A percentile compares a stretch with the other conserved stretches of the same genome.
Evolutionary conservation across 345 rosid species (phyloP).

Genomic region (Anastatica hierochuntica): DNA sequence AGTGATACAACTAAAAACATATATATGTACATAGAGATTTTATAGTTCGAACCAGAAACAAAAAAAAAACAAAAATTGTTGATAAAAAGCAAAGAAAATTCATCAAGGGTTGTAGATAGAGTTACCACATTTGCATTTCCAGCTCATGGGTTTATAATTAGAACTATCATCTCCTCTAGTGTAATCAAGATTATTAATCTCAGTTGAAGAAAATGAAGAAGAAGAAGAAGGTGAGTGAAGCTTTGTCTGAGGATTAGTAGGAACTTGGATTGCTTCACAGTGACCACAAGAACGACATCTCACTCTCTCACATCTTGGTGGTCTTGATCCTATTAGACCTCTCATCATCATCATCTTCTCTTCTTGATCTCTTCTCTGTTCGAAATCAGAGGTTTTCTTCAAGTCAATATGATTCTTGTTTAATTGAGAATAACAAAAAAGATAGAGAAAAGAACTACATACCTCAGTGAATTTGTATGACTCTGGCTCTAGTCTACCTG

Average conservation of each 20-base stretch:
- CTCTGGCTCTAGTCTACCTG: slow-evolving; percentile 52
- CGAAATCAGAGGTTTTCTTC: no score
- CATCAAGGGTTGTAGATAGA: slow-evolving; percentile 72
- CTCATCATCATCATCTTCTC: slow-evolving; percentile 33
- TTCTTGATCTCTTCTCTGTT: slow-evolving; percentile 10
- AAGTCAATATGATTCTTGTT: no score
- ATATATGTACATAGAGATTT: slow-evolving; percentile 14
- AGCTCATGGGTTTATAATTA: slow-evolving; percentile 85
- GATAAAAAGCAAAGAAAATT: background rate
- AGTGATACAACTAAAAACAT: slow-evolving; percentile 15
- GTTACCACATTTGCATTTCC: slow-evolving; percentile 96
- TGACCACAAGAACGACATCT: slow-evolving; percentile 67
- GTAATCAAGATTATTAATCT: slow-evolving; percentile 26
- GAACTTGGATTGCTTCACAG: slow-evolving; percentile 89
- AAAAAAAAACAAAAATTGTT: background rate
- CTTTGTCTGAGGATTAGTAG: slow-evolving; percentile 51
- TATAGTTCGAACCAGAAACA: background rate
- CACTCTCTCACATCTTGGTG: slow-evolving; percentile 72
- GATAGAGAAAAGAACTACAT: no score
- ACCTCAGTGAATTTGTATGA: slow-evolving; percentile 31
- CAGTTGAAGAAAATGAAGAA: no score
- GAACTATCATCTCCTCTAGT: slow-evolving; percentile 55
- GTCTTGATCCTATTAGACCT: slow-evolving; percentile 72
- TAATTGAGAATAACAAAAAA: no score
- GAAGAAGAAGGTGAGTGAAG: slow-evolving; percentile 18